Conservation (phyloP, 2,329 filamentous ascomycete species). For the Sordariomycetes sp. region DNA sequence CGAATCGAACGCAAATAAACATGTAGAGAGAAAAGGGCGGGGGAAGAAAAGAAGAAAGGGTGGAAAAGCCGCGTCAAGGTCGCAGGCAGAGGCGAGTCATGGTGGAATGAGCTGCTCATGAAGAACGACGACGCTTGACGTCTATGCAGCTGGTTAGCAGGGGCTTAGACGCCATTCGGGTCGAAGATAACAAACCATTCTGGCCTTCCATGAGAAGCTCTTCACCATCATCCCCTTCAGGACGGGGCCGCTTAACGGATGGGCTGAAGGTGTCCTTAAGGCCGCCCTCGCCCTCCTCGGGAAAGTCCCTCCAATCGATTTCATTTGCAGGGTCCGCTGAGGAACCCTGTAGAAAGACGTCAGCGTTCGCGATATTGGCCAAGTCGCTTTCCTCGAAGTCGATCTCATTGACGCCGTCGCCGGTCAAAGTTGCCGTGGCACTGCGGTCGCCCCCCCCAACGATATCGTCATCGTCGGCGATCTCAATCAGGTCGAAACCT, state of each 20-base stretch:
- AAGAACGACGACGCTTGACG: constrained; percentile 15
- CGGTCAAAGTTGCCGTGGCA: constrained; percentile 5
- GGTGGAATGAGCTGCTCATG: not conserved
- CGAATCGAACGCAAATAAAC: not conserved
- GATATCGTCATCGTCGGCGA: constrained; percentile 1
- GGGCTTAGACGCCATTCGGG: not conserved
- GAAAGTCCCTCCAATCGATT: constrained; percentile 16
- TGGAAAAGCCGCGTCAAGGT: not conserved
- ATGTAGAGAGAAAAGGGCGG: not conserved
- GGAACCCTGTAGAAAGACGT: not conserved
- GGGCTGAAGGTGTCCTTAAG: constrained; percentile 1
- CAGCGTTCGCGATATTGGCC: not conserved
- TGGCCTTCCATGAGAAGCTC: constrained; percentile 10
- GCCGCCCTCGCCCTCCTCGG: constrained; percentile 6
- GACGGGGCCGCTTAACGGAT: constrained; percentile 12
- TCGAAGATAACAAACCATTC: constrained; percentile 10
- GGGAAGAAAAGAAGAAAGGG: not conserved
- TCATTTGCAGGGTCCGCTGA: constrained; percentile 8
- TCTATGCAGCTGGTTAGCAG: constrained; percentile 11
- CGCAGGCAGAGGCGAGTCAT: not conserved
- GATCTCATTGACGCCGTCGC: constrained; percentile 6
- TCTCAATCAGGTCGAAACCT: constrained; percentile 4
- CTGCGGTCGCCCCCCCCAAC: constrained; percentile 3
- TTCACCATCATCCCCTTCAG: constrained; percentile 11
- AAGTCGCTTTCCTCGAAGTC: constrained; percentile 4